These are phyloP conservation scores for Botryobasidium botryosum DNA, from an alignment of 768 basidiomycete species.

Conservation along the genomic window DNA sequence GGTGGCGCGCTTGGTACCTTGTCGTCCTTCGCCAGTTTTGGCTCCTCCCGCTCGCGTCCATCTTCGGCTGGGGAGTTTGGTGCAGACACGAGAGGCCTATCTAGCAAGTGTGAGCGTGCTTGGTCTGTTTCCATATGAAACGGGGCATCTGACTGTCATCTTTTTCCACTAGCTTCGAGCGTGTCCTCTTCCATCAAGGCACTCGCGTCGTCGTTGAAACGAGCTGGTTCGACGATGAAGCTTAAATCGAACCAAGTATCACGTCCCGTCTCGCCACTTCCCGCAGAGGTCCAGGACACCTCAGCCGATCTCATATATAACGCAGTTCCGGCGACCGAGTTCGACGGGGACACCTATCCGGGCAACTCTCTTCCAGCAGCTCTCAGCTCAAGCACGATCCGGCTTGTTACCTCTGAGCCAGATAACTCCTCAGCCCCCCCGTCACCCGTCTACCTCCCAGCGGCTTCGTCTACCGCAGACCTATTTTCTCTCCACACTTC, in stretches of 20 bases:
- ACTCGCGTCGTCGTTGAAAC: slow-evolving; percentile 60
- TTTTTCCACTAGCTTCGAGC: slow-evolving; percentile 28
- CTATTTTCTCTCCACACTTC: too few species aligned
- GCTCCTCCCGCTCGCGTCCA: background rate
- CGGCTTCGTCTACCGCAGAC: too few species aligned
- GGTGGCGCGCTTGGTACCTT: background rate
- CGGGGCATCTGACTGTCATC: slow-evolving; percentile 6
- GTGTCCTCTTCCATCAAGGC: slow-evolving; percentile 60
- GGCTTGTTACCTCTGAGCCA: too few species aligned
- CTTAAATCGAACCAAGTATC: too few species aligned
- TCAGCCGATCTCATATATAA: too few species aligned
- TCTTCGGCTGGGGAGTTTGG: slow-evolving; percentile 51
- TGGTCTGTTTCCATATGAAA: background rate
- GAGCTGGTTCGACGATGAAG: too few species aligned
- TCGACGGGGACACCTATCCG: background rate
- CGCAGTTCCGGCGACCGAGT: too few species aligned
- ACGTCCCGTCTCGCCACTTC: too few species aligned
- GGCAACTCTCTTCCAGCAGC: background rate
- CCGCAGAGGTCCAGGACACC: too few species aligned
- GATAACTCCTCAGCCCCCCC: slow-evolving; percentile 1
- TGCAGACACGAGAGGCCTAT: slow-evolving; percentile 28
- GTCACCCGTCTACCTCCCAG: too few species aligned
- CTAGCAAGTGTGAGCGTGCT: slow-evolving; percentile 1
- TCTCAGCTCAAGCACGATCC: slow-evolving; percentile 11
- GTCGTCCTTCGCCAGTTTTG: background rate